Conservation (phyloP, 176 grass and related monocot genomes). For the Carex pumila region DNA sequence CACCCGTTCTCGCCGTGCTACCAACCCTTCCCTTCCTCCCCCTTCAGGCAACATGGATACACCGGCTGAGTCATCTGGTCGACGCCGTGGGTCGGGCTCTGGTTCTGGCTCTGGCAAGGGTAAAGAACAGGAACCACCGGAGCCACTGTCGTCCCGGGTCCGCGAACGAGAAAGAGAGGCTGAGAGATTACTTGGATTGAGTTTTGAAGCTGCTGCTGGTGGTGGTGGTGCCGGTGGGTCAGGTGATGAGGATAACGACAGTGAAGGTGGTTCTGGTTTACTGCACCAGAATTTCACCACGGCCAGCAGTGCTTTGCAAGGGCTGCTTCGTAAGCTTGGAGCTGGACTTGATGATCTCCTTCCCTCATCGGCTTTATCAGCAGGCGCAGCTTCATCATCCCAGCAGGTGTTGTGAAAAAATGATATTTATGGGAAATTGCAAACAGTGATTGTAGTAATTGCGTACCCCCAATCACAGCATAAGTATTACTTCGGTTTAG, state of each 20-base stretch:
- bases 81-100: conserved; percentile 35
- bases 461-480: not conserved
- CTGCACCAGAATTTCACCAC: conserved; percentile 64
- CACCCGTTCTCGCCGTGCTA: not conserved
- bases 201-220: conserved; percentile 36
- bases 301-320: conserved; percentile 70
- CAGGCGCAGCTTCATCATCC: conserved; percentile 23
- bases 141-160: conserved; percentile 21
- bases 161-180: conserved; percentile 53
- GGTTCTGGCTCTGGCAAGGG: conserved; percentile 49
- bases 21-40: conserved; percentile 22
- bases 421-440: not conserved
- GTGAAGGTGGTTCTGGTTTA: conserved; percentile 42
- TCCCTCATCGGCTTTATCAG: conserved; percentile 39
- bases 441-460: not conserved
- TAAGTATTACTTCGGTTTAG: not conserved
- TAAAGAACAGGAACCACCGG: conserved; percentile 71
- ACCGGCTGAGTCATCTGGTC: conserved; percentile 31
- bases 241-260: conserved; percentile 52
- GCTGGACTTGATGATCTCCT: conserved; percentile 73
- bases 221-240: not conserved
- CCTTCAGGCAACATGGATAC: conserved; percentile 52
- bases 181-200: conserved; percentile 49
- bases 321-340: conserved; percentile 68
- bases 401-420: not conserved